Evolutionary conservation across 768 basidiomycete genomes (phyloP), one percentile per base, ranked within the genome.

Genomic region (Pisolithus albus): DNA sequence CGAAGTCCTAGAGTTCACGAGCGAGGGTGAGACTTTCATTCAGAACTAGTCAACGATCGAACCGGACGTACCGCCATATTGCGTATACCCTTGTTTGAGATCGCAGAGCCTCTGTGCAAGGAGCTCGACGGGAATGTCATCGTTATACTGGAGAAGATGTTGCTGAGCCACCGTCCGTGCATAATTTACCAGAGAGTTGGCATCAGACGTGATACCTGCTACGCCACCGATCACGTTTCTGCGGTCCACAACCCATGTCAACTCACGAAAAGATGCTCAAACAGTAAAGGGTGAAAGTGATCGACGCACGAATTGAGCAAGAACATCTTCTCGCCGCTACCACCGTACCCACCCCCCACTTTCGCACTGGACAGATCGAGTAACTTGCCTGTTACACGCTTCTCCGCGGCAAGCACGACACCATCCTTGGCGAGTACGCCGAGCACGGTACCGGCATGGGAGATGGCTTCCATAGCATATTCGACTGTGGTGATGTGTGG

Each of bases 391-490:
- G 96, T 98, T 28, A 98, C 93, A 71, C 95, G 96, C 80, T 95
- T 95, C 79, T 99, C 90, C 6, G 88, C 93, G 0, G 90, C 93
- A 3, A 95, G 76, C 8, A 95, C 90, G 16, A 95, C 88, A 0
- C 93, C 93, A 56, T 93, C 88, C 60, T 83, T 87, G 26, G 92
- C 91, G 26, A 94, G 78, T 51, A 94, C 86, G 39, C 91, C 92
- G n/a, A 95, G 81, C 42, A 95, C 92, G 39, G 92, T 89, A 49
- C 91, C 91, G 18, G 92, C 92, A 62, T 93, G 88, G 26, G 93
- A 96, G 76, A 98, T 97, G 52, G 93, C 92, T 67, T 98, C 96
- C 92, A 98, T 96, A 41, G 95, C 95, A 80, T 99, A 99, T 75
- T 99, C 95, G 75, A 98, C 95, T 95, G 60, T 45, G 30, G 7